Conservation (phyloP, 768 basidiomycete species). For the Pisolithus tinctorius region DNA sequence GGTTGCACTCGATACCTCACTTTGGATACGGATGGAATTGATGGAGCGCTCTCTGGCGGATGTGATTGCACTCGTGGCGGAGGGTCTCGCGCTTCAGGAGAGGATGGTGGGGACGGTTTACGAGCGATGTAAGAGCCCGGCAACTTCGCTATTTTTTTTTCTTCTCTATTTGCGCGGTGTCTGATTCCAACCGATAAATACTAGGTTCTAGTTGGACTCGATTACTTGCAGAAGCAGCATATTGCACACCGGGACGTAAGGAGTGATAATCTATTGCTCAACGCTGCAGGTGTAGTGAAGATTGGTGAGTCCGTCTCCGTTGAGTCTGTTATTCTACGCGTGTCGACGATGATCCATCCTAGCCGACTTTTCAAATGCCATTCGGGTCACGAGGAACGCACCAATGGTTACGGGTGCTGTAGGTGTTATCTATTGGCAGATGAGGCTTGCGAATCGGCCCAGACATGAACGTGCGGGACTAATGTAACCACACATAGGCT, state of each 20-base stretch:
- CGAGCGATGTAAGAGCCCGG: slow-evolving; percentile 57
- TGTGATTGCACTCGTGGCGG: slow-evolving; percentile 55
- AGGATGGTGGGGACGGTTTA: slow-evolving; percentile 67
- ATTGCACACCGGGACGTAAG: slow-evolving; percentile 83
- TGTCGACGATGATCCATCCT: neutral
- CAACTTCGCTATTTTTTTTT: neutral
- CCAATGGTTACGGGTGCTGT: slow-evolving; percentile 51
- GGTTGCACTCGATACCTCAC: slow-evolving; percentile 39
- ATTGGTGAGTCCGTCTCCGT: slow-evolving; percentile 43
- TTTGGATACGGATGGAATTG: slow-evolving; percentile 88
- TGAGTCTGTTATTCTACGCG: neutral
- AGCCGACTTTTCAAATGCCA: slow-evolving; percentile 81
- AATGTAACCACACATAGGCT: slow-evolving; percentile 31
- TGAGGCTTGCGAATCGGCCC: slow-evolving; percentile 16
- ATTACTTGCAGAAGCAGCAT: slow-evolving; percentile 53
- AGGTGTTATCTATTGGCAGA: slow-evolving; percentile 81
- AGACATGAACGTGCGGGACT: neutral
- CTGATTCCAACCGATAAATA: neutral
- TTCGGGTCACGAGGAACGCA: slow-evolving; percentile 46
- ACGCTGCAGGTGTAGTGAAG: slow-evolving; percentile 63
- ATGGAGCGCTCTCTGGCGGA: slow-evolving; percentile 88
- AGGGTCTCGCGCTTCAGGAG: slow-evolving; percentile 62
- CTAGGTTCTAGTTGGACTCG: slow-evolving; percentile 62
- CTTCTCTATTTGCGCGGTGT: neutral
- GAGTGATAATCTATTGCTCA: slow-evolving; percentile 76